A percentile compares a stretch with the other conserved stretches of the same genome.
These are phyloP conservation scores for Heliocybe sulcata DNA, from an alignment of 1,284 basidiomycete species.

Conservation along the genomic window DNA sequence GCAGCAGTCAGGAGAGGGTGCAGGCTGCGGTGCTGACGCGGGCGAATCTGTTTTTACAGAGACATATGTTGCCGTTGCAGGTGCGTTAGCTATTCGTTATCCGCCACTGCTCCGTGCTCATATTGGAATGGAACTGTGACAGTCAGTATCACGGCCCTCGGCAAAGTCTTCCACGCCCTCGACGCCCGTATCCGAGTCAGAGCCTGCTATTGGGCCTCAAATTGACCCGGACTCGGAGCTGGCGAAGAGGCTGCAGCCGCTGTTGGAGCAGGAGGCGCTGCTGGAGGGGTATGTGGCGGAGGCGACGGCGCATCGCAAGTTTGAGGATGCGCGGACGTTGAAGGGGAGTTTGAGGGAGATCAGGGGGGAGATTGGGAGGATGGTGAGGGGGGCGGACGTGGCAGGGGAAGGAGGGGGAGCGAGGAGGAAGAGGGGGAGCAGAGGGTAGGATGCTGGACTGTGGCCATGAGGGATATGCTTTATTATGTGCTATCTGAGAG, in stretches of 20 bases:
- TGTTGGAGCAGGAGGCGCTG: slow-evolving; percentile 86
- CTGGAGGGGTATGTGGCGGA: slow-evolving; percentile 80
- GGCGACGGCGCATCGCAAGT: slow-evolving; percentile 79
- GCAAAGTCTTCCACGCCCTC: slow-evolving; percentile 11
- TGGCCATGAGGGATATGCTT: no score
- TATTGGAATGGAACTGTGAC: slow-evolving; percentile 2
- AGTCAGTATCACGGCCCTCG: slow-evolving; percentile 58
- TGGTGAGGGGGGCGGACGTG: slow-evolving; percentile 37
- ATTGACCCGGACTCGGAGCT: slow-evolving; percentile 62
- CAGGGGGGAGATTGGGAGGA: slow-evolving; percentile 67
- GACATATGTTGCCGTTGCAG: slow-evolving; percentile 83
- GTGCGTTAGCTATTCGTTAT: slow-evolving; percentile 24
- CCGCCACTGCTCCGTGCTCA: slow-evolving; percentile 4
- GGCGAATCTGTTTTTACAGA: slow-evolving; percentile 80
- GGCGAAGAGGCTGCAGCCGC: slow-evolving; percentile 70
- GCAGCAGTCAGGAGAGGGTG: slow-evolving; percentile 76
- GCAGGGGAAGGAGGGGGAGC: slow-evolving; percentile 4
- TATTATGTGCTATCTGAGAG: no score
- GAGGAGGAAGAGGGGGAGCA: no score
- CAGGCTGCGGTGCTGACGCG: slow-evolving; percentile 77
- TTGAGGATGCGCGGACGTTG: slow-evolving; percentile 82
- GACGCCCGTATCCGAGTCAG: slow-evolving; percentile 10
- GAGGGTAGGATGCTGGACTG: no score
- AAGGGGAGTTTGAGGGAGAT: slow-evolving; percentile 74
- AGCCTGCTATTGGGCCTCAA: slow-evolving; percentile 13